Base-by-base conservation (phyloP, 2,329 filamentous ascomycete genomes). In the Penicillium oxalicum region DNA sequence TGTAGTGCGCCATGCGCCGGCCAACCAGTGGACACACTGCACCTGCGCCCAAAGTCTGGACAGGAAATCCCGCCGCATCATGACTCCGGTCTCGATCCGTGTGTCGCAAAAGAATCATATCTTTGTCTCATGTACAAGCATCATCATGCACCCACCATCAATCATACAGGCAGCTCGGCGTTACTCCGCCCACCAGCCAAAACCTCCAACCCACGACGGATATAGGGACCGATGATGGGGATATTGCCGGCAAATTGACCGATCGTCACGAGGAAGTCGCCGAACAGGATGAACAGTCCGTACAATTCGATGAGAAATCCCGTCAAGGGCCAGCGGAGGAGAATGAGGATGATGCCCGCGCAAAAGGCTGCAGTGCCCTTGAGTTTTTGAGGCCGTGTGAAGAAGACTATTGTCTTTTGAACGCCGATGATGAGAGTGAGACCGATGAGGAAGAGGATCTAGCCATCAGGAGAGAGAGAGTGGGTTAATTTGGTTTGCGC, bases 401-500 rank as follows among this genome's bases (percentile, higher is more conserved):
- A 98, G 82, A 98, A 98, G 67, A 87, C 77, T 55, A 91, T 77
- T 0, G 93, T 97, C 69, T 96, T 96, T 69, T 87, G 81, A 25
- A 88, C 81, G 38, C 93, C 93, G 73, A 98, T 95, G 62, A 97
- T 94, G 51, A 97, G 86, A 28, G 91, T 95, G 26, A 98, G 82
- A 69, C 93, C 93, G 74, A 95, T 88, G 47, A 98, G 82, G 78
- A 98, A 97, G 69, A 98, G 89, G 70, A 98, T 94, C 89, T 95
- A 18, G 18, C 18, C 18, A 18, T 18, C 18, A 18, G 18, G 18
- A 62, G 49, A 33, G 44, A 7, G 25, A 12, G 13, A 29, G 40
- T 49, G 32, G 44, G 54, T 53, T 43, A n/a, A 18, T 33, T 40
- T 25, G 9, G 40, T 43, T 25, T 41, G 48, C 40, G 45, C 42